Evolutionary conservation across 2,329 filamentous ascomycete species (phyloP).

Genomic region (Exophiala sp.): DNA sequence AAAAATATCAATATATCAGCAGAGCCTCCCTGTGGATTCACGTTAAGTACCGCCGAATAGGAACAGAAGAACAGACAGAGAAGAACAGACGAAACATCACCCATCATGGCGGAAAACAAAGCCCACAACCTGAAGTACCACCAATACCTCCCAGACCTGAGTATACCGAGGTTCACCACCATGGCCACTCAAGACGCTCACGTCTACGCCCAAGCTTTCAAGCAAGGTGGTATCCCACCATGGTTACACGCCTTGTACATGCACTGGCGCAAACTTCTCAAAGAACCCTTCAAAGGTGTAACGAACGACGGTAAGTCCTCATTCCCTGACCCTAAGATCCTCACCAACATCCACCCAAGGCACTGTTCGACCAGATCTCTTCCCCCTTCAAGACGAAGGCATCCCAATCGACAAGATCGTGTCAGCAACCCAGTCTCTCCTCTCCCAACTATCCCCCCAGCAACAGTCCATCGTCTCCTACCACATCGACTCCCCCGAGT

Average conservation of each 20-base stretch:
- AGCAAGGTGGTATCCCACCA: constrained; percentile 57
- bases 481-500: constrained; percentile 67
- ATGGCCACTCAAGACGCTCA: constrained; percentile 62
- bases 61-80: background rate
- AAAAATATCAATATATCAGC: too few relatives aligned
- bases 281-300: constrained; percentile 68
- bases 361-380: constrained; percentile 52
- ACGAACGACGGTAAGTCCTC: constrained; percentile 59
- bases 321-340: constrained; percentile 9
- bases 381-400: constrained; percentile 60
- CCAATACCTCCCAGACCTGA: constrained; percentile 61
- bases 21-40: too few relatives aligned
- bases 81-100: background rate
- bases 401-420: constrained; percentile 59
- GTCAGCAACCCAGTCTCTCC: constrained; percentile 45
- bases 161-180: constrained; percentile 57
- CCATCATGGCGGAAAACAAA: constrained; percentile 13
- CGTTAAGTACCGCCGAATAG: background rate
- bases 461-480: constrained; percentile 52
- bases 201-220: constrained; percentile 61
- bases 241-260: constrained; percentile 63
- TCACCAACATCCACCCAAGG: constrained; percentile 13
- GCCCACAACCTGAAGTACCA: constrained; percentile 44
- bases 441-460: constrained; percentile 46
- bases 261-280: constrained; percentile 55